Evolutionary conservation across 1,284 basidiomycete genomes (phyloP).

Genomic region (Malassezia japonica): DNA sequence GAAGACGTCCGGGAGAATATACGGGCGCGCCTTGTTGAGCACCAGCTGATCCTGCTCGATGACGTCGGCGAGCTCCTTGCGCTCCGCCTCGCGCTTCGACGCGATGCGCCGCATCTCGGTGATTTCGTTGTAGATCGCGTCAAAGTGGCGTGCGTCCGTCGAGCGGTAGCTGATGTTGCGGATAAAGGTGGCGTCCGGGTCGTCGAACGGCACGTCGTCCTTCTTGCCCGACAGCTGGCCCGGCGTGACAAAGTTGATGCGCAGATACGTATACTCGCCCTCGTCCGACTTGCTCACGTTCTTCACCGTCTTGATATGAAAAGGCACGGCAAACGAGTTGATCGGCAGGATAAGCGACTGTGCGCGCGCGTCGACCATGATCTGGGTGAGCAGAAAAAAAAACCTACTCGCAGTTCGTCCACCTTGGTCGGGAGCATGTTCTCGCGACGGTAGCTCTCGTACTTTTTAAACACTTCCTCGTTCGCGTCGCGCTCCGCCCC

Average conservation of each 20-base stretch:
- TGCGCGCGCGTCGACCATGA: slow-evolving; percentile 79
- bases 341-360: slow-evolving; percentile 85
- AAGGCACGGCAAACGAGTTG: slow-evolving; percentile 89
- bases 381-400: slow-evolving; percentile 52
- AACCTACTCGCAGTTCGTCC: slow-evolving; percentile 27
- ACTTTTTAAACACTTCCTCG: slow-evolving; percentile 76
- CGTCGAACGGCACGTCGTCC: slow-evolving; percentile 98
- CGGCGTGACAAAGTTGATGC: slow-evolving; percentile 97
- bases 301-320: slow-evolving; percentile 97
- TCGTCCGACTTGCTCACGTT: slow-evolving; percentile 97
- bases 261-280: slow-evolving; percentile 82
- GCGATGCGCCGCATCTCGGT: slow-evolving; percentile 92
- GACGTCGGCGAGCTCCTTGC: slow-evolving; percentile 95
- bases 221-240: slow-evolving; percentile 97
- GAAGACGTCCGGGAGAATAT: slow-evolving; percentile 73
- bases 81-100: slow-evolving; percentile 91
- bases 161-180: slow-evolving; percentile 91
- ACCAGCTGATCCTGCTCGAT: slow-evolving; percentile 84
- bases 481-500: slow-evolving; percentile 56
- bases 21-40: slow-evolving; percentile 57
- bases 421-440: slow-evolving; percentile 62
- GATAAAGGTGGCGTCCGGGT: slow-evolving; percentile 91
- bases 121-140: slow-evolving; percentile 79
- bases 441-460: slow-evolving; percentile 94
- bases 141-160: slow-evolving; percentile 76